phyloP scores from a whole-genome alignment of 2,329 filamentous ascomycete genomes.

The Botryotinia globosa region DNA sequence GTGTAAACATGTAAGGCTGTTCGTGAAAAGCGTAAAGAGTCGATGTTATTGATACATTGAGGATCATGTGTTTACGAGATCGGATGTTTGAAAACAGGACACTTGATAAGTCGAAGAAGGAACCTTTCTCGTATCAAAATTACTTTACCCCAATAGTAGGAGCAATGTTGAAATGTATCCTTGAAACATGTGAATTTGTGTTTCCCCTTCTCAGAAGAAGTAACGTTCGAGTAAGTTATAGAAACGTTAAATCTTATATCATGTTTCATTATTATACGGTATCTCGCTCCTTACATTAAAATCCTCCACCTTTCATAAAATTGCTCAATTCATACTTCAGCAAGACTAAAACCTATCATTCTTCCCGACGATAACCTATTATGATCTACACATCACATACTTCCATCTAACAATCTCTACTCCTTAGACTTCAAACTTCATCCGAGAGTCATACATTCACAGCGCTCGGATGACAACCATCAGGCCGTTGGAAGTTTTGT shows the following conservation, averaged over 20 bases:
- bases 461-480: neutral
- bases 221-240: rapidly evolving
- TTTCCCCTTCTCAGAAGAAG: neutral
- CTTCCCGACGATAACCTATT: neutral
- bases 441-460: neutral
- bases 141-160: rapidly evolving
- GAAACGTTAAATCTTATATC: neutral
- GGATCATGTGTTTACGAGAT: neutral
- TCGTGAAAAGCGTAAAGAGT: neutral
- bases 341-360: neutral
- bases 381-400: neutral
- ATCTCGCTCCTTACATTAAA: neutral
- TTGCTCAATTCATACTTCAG: too few relatives aligned
- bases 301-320: rapidly evolving
- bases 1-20: neutral
- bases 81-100: rapidly evolving
- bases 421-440: neutral
- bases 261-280: neutral
- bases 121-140: neutral
- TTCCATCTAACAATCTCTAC: neutral
- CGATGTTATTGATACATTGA: too few relatives aligned
- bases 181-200: neutral
- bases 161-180: neutral
- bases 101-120: neutral
- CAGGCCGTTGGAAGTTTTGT: neutral